phyloP scores from a whole-genome alignment of 78 protist genomes.

The Thecamonas trahens region DNA sequence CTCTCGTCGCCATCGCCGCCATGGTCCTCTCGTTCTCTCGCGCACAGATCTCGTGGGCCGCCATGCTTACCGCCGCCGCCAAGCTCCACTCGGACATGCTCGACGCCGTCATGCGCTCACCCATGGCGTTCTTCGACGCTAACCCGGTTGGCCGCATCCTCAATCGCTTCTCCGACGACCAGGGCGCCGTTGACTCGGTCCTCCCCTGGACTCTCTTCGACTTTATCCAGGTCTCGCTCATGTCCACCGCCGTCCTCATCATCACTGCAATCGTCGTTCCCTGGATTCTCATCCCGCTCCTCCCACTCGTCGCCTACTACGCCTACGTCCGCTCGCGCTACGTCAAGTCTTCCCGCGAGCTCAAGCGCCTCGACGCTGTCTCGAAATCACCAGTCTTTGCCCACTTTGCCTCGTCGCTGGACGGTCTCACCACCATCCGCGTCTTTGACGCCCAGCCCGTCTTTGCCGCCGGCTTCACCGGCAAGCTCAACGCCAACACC shows the following conservation, averaged over 20 bases:
- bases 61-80: neutral
- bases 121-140: conserved; percentile 44
- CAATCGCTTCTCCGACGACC: conserved; percentile 30
- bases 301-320: conserved; percentile 7
- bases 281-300: neutral
- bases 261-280: neutral
- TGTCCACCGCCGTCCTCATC: neutral
- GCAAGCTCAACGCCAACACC: neutral
- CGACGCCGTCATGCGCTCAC: neutral
- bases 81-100: neutral
- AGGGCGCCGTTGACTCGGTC: conserved; percentile 5
- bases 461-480: neutral
- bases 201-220: conserved; percentile 15
- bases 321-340: conserved; percentile 9
- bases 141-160: conserved; percentile 57
- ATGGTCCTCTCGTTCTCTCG: neutral
- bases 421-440: conserved; percentile 62
- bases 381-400: conserved; percentile 42
- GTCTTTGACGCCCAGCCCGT: conserved; percentile 8
- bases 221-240: neutral
- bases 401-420: conserved; percentile 42
- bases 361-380: conserved; percentile 39
- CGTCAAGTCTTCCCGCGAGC: conserved; percentile 24
- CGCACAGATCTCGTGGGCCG: neutral
- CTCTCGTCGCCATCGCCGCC: neutral